phyloP scores from a whole-genome alignment of 345 rosid species.

The Populus tremula region DNA sequence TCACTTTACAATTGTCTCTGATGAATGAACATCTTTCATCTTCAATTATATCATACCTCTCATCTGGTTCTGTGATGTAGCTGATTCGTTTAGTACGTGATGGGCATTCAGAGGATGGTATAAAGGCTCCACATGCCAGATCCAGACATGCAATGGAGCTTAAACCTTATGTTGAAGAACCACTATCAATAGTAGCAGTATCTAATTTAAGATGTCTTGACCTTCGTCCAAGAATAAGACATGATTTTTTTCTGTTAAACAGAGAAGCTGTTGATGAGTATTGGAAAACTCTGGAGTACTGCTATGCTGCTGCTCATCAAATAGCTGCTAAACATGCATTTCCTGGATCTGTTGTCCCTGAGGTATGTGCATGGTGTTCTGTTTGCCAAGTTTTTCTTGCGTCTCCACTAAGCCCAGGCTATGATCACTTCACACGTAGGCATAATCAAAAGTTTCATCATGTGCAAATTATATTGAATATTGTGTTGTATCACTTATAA shows the following conservation, averaged over 20 bases:
- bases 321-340: conserved; percentile 81
- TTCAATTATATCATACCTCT: conserved; percentile 16
- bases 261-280: conserved; percentile 83
- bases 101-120: conserved; percentile 48
- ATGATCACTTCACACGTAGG: too few relatives aligned
- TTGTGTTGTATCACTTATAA: background rate
- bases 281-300: conserved; percentile 91
- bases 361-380: conserved; percentile 48
- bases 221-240: conserved; percentile 89
- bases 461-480: background rate
- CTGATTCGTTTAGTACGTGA: conserved; percentile 66
- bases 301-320: conserved; percentile 88
- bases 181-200: conserved; percentile 48
- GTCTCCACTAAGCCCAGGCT: too few relatives aligned
- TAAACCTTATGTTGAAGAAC: conserved; percentile 91
- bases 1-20: background rate
- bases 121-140: conserved; percentile 49
- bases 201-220: conserved; percentile 56
- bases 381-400: background rate
- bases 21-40: conserved; percentile 4
- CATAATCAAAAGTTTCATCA: background rate
- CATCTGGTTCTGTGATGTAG: conserved; percentile 40
- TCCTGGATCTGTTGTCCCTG: conserved; percentile 89
- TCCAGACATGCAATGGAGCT: conserved; percentile 77
- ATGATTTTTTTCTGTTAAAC: conserved; percentile 73